phyloP scores from a whole-genome alignment of 257 asterid species.

The Penstemon davidsonii region DNA sequence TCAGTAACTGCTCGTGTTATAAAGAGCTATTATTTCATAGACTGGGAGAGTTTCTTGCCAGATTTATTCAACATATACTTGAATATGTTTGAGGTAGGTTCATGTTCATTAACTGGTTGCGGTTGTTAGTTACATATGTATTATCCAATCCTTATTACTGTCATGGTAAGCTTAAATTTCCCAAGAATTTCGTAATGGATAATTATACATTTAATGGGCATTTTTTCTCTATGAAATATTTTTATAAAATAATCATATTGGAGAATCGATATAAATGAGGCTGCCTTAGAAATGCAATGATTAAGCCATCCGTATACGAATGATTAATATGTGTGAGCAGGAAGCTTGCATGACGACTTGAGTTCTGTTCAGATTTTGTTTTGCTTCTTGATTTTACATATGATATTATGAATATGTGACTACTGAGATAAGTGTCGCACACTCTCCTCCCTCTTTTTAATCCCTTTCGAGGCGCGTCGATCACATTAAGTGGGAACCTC shows the following conservation, averaged over 20 bases:
- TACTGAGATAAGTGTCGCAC: conserved; percentile 9
- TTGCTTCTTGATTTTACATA: conserved; percentile 11
- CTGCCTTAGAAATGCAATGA: conserved; percentile 4
- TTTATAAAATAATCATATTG: conserved; percentile 15
- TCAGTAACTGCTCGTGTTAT: conserved; percentile 91
- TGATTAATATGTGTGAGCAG: conserved; percentile 24
- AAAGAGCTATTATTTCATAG: conserved; percentile 66
- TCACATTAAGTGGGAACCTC: too few species aligned
- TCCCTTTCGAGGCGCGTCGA: too few species aligned
- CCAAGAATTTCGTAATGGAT: background rate
- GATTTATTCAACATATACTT: conserved; percentile 76
- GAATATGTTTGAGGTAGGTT: conserved; percentile 90
- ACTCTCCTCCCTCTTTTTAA: conserved; percentile 4
- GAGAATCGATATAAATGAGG: background rate
- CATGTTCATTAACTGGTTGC: conserved; percentile 16
- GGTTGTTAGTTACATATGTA: conserved; percentile 19
- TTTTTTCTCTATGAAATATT: conserved; percentile 7
- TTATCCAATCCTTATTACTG: conserved; percentile 3
- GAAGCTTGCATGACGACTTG: conserved; percentile 13
- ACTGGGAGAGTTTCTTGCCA: conserved; percentile 75
- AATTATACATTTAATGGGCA: background rate
- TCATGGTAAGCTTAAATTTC: conserved; percentile 17
- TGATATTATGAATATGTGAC: conserved; percentile 3
- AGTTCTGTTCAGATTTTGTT: conserved; percentile 13
- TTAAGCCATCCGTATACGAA: background rate